Conservation (phyloP, 306 rosid species). For the Urtica urens region DNA sequence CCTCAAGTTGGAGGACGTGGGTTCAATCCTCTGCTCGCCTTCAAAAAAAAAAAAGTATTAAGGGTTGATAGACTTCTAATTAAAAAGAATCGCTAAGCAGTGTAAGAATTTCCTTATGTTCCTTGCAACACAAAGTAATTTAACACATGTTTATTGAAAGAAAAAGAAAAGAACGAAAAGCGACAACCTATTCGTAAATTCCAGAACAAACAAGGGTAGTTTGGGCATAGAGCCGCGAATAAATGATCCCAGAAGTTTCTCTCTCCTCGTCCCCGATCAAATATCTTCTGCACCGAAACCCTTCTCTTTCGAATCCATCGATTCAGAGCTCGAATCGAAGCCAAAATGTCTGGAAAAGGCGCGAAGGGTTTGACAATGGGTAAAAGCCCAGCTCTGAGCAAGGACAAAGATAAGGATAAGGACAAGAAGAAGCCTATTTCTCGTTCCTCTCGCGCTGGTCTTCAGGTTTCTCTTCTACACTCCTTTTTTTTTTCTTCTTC, state of each 20-base stretch:
- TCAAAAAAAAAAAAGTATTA: no score
- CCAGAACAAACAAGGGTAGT: background rate
- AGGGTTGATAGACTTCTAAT: no score
- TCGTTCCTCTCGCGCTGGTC: slow-evolving; percentile 34
- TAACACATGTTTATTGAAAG: no score
- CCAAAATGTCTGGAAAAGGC: slow-evolving; percentile 25
- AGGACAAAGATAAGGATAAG: slow-evolving; percentile 17
- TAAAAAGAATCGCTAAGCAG: no score
- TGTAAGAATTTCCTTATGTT: no score
- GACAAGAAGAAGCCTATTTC: slow-evolving; percentile 26
- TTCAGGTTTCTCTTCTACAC: slow-evolving; percentile 9
- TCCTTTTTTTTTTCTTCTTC: background rate
- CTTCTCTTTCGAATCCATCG: background rate
- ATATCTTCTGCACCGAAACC: background rate
- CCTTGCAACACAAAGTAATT: no score
- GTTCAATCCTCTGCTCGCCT: no score
- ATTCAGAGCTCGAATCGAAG: no score
- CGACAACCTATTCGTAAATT: background rate
- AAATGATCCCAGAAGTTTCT: background rate
- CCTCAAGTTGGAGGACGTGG: no score
- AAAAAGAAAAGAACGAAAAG: no score
- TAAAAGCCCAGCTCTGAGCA: slow-evolving; percentile 17
- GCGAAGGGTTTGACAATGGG: slow-evolving; percentile 29
- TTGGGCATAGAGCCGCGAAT: background rate
- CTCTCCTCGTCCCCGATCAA: slow-evolving; percentile 5